phyloP scores from a whole-genome alignment of 1,139 yeast species.

The Meyerozyma smithsonii region DNA sequence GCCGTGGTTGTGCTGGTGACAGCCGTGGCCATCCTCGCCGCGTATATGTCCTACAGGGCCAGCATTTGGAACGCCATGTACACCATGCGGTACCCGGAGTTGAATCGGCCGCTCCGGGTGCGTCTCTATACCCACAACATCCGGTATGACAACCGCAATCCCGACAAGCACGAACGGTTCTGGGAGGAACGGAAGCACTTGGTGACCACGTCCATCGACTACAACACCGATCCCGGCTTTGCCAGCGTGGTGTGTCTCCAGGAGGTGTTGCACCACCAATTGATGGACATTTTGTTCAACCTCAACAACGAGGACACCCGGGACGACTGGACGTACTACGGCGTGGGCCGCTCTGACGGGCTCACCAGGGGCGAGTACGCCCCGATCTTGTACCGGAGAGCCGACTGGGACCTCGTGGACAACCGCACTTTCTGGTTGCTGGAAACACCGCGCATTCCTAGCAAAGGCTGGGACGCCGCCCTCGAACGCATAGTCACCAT shows the following conservation, averaged over 20 bases:
- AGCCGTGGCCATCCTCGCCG: background rate
- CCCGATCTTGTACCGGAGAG: slow-evolving; percentile 34
- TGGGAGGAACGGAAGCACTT: slow-evolving; percentile 41
- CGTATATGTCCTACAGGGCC: background rate
- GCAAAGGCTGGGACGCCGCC: slow-evolving; percentile 27
- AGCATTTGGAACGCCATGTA: slow-evolving; percentile 1
- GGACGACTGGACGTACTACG: slow-evolving; percentile 37
- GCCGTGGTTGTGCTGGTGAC: background rate
- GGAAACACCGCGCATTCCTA: slow-evolving; percentile 44
- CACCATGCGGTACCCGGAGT: background rate
- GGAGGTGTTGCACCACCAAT: slow-evolving; percentile 50
- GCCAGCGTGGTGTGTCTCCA: slow-evolving; percentile 47
- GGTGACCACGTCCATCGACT: slow-evolving; percentile 35
- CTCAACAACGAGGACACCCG: slow-evolving; percentile 17
- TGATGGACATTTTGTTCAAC: slow-evolving; percentile 38
- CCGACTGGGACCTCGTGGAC: slow-evolving; percentile 33
- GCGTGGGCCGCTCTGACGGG: slow-evolving; percentile 48
- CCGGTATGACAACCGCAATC: slow-evolving; percentile 39
- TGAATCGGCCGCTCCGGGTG: slow-evolving; percentile 17
- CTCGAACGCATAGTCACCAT: slow-evolving; percentile 18
- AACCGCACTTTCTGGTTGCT: slow-evolving; percentile 40
- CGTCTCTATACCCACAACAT: slow-evolving; percentile 52
- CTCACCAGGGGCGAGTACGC: slow-evolving; percentile 37
- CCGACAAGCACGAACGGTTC: slow-evolving; percentile 32
- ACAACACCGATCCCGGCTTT: slow-evolving; percentile 15